These are phyloP conservation scores for Leishmania turanica DNA, from an alignment of 208 protist species.

Conservation along the genomic window DNA sequence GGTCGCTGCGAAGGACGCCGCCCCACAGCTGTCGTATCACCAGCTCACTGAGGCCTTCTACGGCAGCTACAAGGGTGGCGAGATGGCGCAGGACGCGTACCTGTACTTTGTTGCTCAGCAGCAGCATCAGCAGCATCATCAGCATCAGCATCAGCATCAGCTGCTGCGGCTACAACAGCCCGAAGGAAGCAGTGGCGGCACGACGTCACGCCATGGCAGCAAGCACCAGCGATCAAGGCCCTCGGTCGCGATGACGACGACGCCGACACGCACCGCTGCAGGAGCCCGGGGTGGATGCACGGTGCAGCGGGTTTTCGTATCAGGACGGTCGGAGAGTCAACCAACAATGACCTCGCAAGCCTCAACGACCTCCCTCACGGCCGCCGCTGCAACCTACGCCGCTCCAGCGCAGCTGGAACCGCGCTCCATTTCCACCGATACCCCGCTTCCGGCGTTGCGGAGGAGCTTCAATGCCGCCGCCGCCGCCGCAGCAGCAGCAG, in stretches of 20 bases:
- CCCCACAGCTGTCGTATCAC: slow-evolving; percentile 52
- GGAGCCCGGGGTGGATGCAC: neutral
- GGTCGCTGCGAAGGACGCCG: neutral
- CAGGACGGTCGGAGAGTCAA: neutral
- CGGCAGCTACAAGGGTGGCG: slow-evolving; percentile 37
- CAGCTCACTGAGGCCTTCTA: slow-evolving; percentile 80
- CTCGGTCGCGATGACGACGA: neutral
- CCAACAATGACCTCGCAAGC: neutral
- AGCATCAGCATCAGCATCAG: slow-evolving; percentile 7
- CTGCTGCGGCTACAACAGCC: neutral
- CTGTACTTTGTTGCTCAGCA: slow-evolving; percentile 50
- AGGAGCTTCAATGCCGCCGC: neutral
- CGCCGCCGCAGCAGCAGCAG: neutral
- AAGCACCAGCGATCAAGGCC: neutral
- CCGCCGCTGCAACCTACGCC: neutral
- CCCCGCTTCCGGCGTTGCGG: neutral
- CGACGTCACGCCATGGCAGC: neutral
- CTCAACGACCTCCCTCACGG: neutral
- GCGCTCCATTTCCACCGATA: neutral
- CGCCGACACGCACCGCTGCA: neutral
- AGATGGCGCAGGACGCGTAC: slow-evolving; percentile 74
- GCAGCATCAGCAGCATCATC: neutral
- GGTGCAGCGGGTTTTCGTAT: neutral
- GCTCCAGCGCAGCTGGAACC: neutral
- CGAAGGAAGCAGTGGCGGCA: neutral